Conservation (phyloP, 192 early-diverging fungal species). For the Mortierella alpina region DNA sequence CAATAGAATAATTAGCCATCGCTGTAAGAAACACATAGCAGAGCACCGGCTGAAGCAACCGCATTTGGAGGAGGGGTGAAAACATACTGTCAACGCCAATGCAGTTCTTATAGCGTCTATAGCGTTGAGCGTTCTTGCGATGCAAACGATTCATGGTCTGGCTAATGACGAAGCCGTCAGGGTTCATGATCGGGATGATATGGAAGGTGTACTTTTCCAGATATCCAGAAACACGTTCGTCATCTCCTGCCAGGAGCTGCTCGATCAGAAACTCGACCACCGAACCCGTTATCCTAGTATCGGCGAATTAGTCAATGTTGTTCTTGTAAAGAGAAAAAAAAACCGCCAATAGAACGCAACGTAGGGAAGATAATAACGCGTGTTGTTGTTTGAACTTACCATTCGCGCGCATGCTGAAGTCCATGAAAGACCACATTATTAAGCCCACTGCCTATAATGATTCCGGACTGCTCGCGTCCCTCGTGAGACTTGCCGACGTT, state of each 20-base stretch:
- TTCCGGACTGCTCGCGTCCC: conserved; percentile 12
- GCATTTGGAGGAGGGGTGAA: neutral
- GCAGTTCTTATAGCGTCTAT: conserved; percentile 40
- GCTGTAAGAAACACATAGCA: neutral
- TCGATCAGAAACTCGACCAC: conserved; percentile 38
- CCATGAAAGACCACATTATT: conserved; percentile 33
- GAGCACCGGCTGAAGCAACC: neutral
- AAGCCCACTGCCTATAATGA: conserved; percentile 19
- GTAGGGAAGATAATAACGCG: neutral
- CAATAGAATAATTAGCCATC: neutral
- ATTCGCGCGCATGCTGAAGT: conserved; percentile 68
- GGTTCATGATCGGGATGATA: conserved; percentile 66
- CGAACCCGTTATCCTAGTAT: conserved; percentile 41
- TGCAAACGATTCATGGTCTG: conserved; percentile 52
- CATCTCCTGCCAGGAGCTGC: conserved; percentile 30
- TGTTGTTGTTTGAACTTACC: conserved; percentile 31
- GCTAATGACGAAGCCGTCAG: conserved; percentile 66
- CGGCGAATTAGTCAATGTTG: neutral
- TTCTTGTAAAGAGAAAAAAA: neutral
- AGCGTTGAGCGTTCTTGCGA: conserved; percentile 56
- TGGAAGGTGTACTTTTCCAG: conserved; percentile 59
- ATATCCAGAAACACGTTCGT: conserved; percentile 36
- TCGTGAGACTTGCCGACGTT: conserved; percentile 18
- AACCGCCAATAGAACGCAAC: neutral
- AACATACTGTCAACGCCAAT: conserved; percentile 36